A percentile compares a stretch with the other conserved stretches of the same genome.
Conservation (phyloP, 2,329 filamentous ascomycete species). For the Byssoonygena ceratinophila region DNA sequence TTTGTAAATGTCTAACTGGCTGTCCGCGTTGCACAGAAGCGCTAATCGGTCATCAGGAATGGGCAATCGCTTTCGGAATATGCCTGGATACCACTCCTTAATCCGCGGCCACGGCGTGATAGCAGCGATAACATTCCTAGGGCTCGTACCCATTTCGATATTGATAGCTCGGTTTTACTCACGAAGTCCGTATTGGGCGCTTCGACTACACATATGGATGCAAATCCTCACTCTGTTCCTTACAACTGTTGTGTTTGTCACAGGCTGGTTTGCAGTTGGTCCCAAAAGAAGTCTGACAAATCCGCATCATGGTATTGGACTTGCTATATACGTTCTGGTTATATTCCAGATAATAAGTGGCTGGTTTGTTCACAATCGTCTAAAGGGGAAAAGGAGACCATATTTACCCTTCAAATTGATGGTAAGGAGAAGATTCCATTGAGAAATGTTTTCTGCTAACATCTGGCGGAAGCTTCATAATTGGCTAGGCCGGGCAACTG, state of each 20-base stretch:
- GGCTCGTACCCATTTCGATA: constrained; percentile 49
- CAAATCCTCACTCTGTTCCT: constrained; percentile 52
- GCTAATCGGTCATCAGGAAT: constrained; percentile 41
- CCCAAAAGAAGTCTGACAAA: constrained; percentile 51
- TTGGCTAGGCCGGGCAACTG: constrained; percentile 70
- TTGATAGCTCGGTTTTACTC: constrained; percentile 52
- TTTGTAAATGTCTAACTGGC: not conserved
- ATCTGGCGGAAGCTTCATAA: constrained; percentile 60
- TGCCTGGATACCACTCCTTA: constrained; percentile 48
- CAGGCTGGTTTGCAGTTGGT: constrained; percentile 56
- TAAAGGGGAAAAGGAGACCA: constrained; percentile 43
- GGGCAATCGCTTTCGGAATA: constrained; percentile 54
- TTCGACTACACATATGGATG: constrained; percentile 53
- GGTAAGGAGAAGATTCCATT: constrained; percentile 31
- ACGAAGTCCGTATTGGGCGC: constrained; percentile 44
- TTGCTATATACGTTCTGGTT: constrained; percentile 52
- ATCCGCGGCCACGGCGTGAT: constrained; percentile 52
- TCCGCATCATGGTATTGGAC: constrained; percentile 56
- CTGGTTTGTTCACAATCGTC: constrained; percentile 45
- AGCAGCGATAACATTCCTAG: constrained; percentile 51
- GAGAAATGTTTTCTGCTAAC: not conserved
- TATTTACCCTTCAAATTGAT: constrained; percentile 50
- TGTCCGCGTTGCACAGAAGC: not conserved
- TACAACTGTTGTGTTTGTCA: constrained; percentile 50
- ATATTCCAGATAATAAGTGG: constrained; percentile 50